Conservation (phyloP, 169 alveolate genomes). For the Plasmodium malariae region DNA sequence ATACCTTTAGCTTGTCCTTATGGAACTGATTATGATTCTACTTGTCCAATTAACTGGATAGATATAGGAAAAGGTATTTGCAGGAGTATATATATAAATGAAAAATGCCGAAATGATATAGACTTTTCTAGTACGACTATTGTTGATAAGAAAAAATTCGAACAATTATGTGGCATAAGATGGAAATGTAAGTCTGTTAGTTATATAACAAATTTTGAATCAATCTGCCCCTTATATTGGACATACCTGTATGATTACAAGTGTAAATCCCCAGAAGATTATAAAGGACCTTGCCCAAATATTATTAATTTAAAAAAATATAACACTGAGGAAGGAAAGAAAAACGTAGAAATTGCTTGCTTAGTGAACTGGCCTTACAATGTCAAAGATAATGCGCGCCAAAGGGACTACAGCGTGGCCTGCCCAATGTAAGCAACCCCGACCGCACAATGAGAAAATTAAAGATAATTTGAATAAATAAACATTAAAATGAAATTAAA, state of each 20-base stretch:
- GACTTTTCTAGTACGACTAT: constrained; percentile 19
- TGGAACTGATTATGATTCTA: constrained; percentile 44
- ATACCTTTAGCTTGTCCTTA: constrained; percentile 34
- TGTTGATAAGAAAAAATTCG: constrained; percentile 24
- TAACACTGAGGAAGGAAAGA: constrained; percentile 39
- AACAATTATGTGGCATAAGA: constrained; percentile 47
- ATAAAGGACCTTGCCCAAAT: constrained; percentile 63
- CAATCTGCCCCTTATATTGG: constrained; percentile 43
- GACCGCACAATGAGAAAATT: no score
- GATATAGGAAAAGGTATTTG: constrained; percentile 56
- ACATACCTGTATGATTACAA: constrained; percentile 6
- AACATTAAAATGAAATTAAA: not conserved
- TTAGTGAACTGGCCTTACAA: constrained; percentile 69
- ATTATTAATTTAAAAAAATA: constrained; percentile 52
- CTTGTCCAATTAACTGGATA: constrained; percentile 50
- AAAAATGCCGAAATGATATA: constrained; percentile 2
- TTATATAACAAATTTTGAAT: constrained; percentile 47
- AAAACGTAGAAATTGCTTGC: constrained; percentile 46
- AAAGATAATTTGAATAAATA: no score
- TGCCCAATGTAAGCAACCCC: constrained; percentile 77
- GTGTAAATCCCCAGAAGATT: constrained; percentile 62
- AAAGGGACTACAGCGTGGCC: constrained; percentile 35
- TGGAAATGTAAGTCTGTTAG: constrained; percentile 68
- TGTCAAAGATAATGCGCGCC: constrained; percentile 16
- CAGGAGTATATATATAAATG: constrained; percentile 9